Percentiles rank a stretch among this genome's conserved stretches.
Conservation (phyloP, 2,329 filamentous ascomycete genomes). For the Phymatotrichopsis omnivora region DNA sequence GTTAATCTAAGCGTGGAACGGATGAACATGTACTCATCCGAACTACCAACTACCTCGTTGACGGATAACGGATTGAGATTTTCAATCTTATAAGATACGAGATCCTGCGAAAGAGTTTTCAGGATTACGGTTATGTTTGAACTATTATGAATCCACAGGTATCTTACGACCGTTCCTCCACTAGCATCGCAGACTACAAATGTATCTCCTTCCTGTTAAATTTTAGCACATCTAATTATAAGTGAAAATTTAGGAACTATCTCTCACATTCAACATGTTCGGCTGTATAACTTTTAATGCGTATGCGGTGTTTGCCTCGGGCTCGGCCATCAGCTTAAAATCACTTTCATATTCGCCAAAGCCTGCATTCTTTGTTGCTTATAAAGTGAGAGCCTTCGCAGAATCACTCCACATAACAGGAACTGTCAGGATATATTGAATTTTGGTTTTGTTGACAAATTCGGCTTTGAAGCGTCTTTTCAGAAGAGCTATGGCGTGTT, state of each 20-base stretch:
- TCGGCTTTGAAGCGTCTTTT: slow-evolving; percentile 7
- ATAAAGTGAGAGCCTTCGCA: slow-evolving; percentile 71
- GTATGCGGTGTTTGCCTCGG: slow-evolving; percentile 30
- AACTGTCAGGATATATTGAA: slow-evolving; percentile 18
- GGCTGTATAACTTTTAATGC: slow-evolving; percentile 28
- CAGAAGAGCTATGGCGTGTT: slow-evolving; percentile 7
- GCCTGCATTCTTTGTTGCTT: slow-evolving; percentile 66
- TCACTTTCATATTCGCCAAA: slow-evolving; percentile 47
- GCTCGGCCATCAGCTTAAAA: slow-evolving; percentile 29
- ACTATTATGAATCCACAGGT: no score
- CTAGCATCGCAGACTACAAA: slow-evolving; percentile 48
- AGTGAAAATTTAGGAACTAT: not conserved
- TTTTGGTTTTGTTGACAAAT: slow-evolving; percentile 6
- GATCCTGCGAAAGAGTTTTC: no score
- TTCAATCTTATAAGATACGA: slow-evolving; percentile 61
- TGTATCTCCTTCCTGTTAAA: slow-evolving; percentile 35
- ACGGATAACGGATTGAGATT: slow-evolving; percentile 63
- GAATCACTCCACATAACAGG: slow-evolving; percentile 63
- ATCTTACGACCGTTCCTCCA: slow-evolving; percentile 41
- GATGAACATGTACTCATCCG: no score
- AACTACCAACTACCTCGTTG: no score
- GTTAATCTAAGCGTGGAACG: no score
- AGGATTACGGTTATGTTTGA: no score
- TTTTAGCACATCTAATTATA: not conserved
- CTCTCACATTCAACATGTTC: slow-evolving; percentile 20